A percentile compares a stretch with the other conserved stretches of the same genome.
phyloP scores from a whole-genome alignment of 1,284 basidiomycete genomes.

The Mrakiaceae sp. region DNA sequence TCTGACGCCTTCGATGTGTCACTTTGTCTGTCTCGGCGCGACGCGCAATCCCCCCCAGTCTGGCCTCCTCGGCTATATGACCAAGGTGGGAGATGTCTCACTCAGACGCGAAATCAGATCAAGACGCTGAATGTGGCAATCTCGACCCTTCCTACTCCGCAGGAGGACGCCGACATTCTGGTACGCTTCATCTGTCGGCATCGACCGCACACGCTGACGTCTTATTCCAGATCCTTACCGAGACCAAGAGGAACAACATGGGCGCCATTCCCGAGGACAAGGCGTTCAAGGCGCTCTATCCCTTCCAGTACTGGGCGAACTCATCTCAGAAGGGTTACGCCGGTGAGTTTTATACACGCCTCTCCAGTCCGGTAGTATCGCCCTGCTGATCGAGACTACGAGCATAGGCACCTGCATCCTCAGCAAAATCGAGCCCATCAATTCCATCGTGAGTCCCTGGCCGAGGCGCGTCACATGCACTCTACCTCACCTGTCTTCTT shows the following conservation, averaged over 20 bases:
- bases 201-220: too few relatives aligned
- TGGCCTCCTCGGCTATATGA: slow-evolving; percentile 16
- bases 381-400: too few relatives aligned
- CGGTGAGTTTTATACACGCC: not conserved
- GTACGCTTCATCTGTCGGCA: not conserved
- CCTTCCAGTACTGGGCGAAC: slow-evolving; percentile 15
- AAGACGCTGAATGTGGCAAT: not conserved
- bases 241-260: slow-evolving; percentile 15
- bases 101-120: not conserved
- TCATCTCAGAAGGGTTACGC: slow-evolving; percentile 15
- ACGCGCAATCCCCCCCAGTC: not conserved
- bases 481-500: not conserved
- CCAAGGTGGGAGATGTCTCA: not conserved
- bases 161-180: slow-evolving; percentile 18
- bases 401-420: slow-evolving; percentile 9
- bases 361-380: too few relatives aligned
- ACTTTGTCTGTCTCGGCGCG: not conserved
- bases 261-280: slow-evolving; percentile 10
- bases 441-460: not conserved
- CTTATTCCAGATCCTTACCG: slow-evolving; percentile 9
- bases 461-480: too few relatives aligned
- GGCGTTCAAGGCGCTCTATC: slow-evolving; percentile 12
- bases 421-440: slow-evolving; percentile 5
- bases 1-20: not conserved
- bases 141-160: not conserved